A percentile compares a stretch with the other conserved stretches of the same genome.
phyloP scores from a whole-genome alignment of 257 asterid genomes.

The Rhazya stricta region DNA sequence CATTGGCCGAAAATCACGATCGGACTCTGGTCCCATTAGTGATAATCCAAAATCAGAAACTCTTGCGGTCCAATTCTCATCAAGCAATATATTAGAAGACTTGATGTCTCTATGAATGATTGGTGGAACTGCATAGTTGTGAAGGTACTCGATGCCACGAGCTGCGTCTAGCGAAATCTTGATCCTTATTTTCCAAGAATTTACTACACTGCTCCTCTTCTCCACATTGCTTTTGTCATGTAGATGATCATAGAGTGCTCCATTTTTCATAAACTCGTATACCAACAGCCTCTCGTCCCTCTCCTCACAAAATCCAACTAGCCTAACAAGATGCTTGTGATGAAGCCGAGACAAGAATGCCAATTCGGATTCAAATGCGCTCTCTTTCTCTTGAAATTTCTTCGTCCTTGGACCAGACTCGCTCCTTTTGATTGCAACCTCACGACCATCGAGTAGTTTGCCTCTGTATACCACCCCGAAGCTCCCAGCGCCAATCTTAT shows the following conservation, averaged over 20 bases:
- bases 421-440: conserved; percentile 78
- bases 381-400: conserved; percentile 80
- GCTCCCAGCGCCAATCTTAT: conserved; percentile 84
- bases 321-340: conserved; percentile 79
- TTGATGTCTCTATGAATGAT: conserved; percentile 87
- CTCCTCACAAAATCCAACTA: conserved; percentile 75
- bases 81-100: conserved; percentile 75
- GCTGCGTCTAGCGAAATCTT: conserved; percentile 73
- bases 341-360: conserved; percentile 80
- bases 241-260: conserved; percentile 72
- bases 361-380: conserved; percentile 76
- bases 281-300: conserved; percentile 73
- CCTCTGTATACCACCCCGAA: conserved; percentile 79
- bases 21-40: conserved; percentile 51
- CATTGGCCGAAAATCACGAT: conserved; percentile 36
- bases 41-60: conserved; percentile 89
- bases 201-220: conserved; percentile 44
- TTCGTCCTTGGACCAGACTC: conserved; percentile 51
- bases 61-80: conserved; percentile 58
- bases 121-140: conserved; percentile 77
- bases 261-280: conserved; percentile 82
- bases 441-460: conserved; percentile 59
- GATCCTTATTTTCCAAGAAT: conserved; percentile 83
- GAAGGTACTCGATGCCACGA: conserved; percentile 83
- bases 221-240: conserved; percentile 56